These are phyloP conservation scores for Gossypium aridum DNA, from an alignment of 441 rosid species.

Conservation along the genomic window DNA sequence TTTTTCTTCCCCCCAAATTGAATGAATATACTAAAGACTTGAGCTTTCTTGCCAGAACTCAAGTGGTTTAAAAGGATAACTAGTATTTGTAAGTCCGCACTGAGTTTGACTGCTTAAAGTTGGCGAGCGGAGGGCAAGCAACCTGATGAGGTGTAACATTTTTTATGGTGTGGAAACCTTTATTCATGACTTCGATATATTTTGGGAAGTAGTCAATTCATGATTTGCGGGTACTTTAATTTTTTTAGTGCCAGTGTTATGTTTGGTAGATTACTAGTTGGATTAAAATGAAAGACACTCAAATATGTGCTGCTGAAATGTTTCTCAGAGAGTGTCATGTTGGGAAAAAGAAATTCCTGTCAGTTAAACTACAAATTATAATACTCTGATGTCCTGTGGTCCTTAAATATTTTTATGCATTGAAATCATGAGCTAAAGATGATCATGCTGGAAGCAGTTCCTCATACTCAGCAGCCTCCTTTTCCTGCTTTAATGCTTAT, in stretches of 20 bases:
- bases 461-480: neutral
- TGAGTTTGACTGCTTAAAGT: neutral
- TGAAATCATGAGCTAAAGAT: neutral
- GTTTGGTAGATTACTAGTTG: neutral
- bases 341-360: neutral
- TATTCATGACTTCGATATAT: neutral
- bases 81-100: neutral
- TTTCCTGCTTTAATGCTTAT: neutral
- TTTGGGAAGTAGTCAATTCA: neutral
- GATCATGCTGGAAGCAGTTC: neutral
- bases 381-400: neutral
- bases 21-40: neutral
- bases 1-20: neutral
- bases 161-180: neutral
- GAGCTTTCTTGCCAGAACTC: neutral
- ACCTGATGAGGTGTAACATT: neutral
- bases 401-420: neutral
- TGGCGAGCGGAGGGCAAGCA: neutral
- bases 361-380: neutral
- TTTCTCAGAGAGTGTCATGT: neutral
- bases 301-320: neutral
- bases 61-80: neutral
- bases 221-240: neutral
- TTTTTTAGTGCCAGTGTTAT: neutral
- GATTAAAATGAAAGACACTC: neutral